Evolutionary conservation across 257 asterid species (phyloP), one percentile per base, ranked within the genome.

Genomic region (Craterostigma plantagineum): DNA sequence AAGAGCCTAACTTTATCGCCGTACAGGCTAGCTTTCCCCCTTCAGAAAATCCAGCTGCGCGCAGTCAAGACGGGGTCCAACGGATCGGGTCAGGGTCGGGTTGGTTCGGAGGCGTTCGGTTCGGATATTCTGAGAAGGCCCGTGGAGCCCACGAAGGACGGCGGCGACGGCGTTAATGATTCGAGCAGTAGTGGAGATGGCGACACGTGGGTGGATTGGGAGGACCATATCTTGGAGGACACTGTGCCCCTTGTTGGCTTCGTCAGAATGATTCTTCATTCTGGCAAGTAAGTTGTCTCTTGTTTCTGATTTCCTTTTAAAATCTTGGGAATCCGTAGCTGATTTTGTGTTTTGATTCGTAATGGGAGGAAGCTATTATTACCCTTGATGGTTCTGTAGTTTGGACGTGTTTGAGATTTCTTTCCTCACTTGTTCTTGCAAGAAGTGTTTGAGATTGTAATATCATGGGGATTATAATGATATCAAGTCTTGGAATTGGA

Each of bases 261-360:
- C 44, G 92, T 71, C 30, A 62, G 92, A 54, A 75, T 77, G 94
- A 59, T 85, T 71, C 94, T 85, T 64, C 92, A 72, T 41, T 75
- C 96, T 39, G 94, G 94, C 65, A 77, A 59, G 96, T 81, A 60
- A 63, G n/a, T n/a, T n/a, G n/a, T n/a, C n/a, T n/a, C n/a, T n/a
- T 27, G 42, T 47, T 35, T 46, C 33, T 46, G 34, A 18, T 30
- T 14, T 23, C 35, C 7, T 23, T 43, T 8, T 8, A 8, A 10
- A 36, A 2, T 12, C 12, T 36, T 36, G 40, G 3, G 14, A 12
- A 6, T 23, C n/a, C n/a, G n/a, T n/a, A n/a, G n/a, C n/a, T n/a
- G n/a, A n/a, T 2, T 23, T 23, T 23, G 30, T 23, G 30, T 23
- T 23, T 23, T 23, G 30, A 6, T 2, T 23, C 30, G n/a, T n/a